Base-by-base conservation (phyloP, 1,139 yeast genomes). In the Blastobotrys petasosporus region DNA sequence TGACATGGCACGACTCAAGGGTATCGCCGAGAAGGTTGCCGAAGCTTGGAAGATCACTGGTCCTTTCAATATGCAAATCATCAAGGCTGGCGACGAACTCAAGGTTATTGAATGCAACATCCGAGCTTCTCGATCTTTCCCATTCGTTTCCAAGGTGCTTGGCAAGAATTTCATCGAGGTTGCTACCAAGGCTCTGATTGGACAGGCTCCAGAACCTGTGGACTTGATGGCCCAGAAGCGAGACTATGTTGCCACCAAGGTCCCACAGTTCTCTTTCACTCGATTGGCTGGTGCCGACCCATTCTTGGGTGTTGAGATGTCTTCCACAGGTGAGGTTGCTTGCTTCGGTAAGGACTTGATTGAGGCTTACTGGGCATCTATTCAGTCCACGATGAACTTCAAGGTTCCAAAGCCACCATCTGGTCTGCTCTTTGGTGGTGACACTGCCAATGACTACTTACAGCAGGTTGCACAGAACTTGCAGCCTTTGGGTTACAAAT, bases 231-330 rank as follows among this genome's bases (percentile, higher is more conserved):
- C 97, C 48, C 86, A 83, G 61, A 95, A 96, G 51, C 85, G 74
- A 68, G 75, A 79, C 59, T 84, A 87, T 61, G 97, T 92, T 62
- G 97, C 97, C 46, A 85, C 95, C 49, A 92, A 92, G 73, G 97
- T 90, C 39, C 98, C 98, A 43, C 98, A 92, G 70, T 92, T 92
- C 69, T 90, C 97, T 2, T 92, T 90, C 74, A 88, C 98, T 39
- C 84, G 98, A 72, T 77, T 92, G 61, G 97, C 97, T 11, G 98
- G 98, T 55, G 98, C 98, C 40, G 98, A 92, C 67, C 98, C 98
- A 54, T 88, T 85, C 76, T 76, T 92, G 63, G 98, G 98, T 51
- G 98, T 92, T 56, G 98, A 92, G 73, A 92, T 92, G 98, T 85
- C 97, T 5, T 90, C 97, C 11, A 92, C 98, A 42, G 98, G 98